Evolutionary conservation across 2,329 filamentous ascomycete genomes (phyloP).

Genomic region (Fonsecaea multimorphosa): DNA sequence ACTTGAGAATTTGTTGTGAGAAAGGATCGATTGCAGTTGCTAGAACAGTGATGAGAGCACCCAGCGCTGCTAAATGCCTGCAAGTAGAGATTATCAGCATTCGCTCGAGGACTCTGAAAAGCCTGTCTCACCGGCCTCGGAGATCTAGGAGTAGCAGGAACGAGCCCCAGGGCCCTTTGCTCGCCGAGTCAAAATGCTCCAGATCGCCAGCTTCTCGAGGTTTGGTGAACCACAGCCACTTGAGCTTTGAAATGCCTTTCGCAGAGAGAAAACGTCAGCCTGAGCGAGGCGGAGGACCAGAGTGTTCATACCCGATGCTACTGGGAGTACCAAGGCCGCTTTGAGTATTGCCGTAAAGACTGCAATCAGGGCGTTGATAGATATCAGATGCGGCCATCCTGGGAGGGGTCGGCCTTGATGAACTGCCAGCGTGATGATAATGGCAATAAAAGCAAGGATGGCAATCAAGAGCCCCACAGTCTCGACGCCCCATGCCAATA

Average conservation of each 20-base stretch:
- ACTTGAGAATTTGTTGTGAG: constrained; percentile 39
- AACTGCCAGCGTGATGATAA: constrained; percentile 11
- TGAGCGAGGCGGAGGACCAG: constrained; percentile 39
- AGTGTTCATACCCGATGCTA: constrained; percentile 28
- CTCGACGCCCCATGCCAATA: neutral
- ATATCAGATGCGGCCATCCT: constrained; percentile 15
- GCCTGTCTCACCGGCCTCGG: constrained; percentile 19
- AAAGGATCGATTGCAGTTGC: constrained; percentile 42
- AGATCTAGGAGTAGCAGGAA: constrained; percentile 36
- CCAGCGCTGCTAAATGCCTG: constrained; percentile 26
- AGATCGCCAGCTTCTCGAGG: constrained; percentile 36
- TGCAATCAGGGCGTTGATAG: constrained; percentile 16
- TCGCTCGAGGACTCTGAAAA: neutral
- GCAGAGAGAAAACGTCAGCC: constrained; percentile 24
- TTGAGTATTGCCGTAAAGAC: constrained; percentile 13
- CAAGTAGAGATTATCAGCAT: neutral
- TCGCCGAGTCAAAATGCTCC: constrained; percentile 42
- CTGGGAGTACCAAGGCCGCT: constrained; percentile 1
- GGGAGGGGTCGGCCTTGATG: constrained; percentile 10
- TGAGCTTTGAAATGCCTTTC: constrained; percentile 39
- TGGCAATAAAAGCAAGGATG: constrained; percentile 8
- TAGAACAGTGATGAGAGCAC: constrained; percentile 39
- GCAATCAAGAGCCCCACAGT: neutral
- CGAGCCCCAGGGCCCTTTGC: constrained; percentile 41
- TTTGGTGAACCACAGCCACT: constrained; percentile 39